Base-by-base conservation (phyloP, 148 eudicot genomes). In the Euryodendron excelsum region DNA sequence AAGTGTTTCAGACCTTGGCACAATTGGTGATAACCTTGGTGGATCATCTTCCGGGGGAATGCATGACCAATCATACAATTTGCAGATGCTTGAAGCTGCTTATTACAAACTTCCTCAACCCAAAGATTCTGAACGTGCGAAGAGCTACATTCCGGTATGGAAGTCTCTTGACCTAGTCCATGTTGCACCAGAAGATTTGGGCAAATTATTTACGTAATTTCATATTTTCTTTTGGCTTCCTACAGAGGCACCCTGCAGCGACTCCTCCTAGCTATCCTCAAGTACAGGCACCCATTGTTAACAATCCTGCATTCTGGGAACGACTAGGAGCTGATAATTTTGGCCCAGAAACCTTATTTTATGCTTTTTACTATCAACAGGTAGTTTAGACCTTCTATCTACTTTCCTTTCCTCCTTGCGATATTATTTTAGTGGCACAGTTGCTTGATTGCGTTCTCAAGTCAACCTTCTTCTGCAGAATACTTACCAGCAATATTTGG, bases 301-400 rank as follows among this genome's bases (percentile, higher is more conserved):
- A 89, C 77, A 92, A 96, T 86, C 97, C 99, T 76, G 92, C 91
- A 62, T 96, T 96, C 66, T 96, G 99, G 99, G 98, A 96, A 84
- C 86, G 99, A 28, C 75, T 93, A 82, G 98, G 95, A 83, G 80
- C 88, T 80, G 96, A 90, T 89, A 87, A 81, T 34, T 79, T 75
- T 85, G 97, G 92, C 76, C 85, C 91, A 60, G 99, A 96, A 80
- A 87, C 91, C 68, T 80, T 96, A 28, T 96, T 96, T 86, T 96
- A 92, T 73, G 88, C 99, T 37, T 96, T 93, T 81, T 96, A 96
- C 86, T 90, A 87, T 80, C 99, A 96, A 72, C 95, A 89, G 89
- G 99, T 93, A 69, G 20, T 81, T 80, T 63, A 31, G 31, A 45
- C 25, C 27, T 69, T 58, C 74, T 69, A 62, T 68, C 70, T 25